Evolutionary conservation across 2,329 filamentous ascomycete species (phyloP).

Genomic region (Ophiostoma ips): DNA sequence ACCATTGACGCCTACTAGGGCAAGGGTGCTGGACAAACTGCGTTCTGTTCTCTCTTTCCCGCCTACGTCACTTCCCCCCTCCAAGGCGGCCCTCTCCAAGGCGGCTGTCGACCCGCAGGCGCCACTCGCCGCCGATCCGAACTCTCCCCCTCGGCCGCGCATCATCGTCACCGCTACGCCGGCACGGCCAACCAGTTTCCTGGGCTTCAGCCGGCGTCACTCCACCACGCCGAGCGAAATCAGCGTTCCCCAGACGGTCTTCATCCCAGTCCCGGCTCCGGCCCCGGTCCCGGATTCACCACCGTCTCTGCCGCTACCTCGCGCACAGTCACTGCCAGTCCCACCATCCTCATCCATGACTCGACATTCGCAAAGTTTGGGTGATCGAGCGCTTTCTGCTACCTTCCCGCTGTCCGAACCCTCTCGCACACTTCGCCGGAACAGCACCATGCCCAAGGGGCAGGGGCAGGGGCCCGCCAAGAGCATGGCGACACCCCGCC

Average conservation of each 20-base stretch:
- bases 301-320: background rate
- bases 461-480: too few species aligned
- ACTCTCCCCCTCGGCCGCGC: background rate
- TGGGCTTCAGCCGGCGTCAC: slow-evolving; percentile 17
- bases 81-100: background rate
- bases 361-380: background rate
- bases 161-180: background rate
- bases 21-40: slow-evolving; percentile 18
- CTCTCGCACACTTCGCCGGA: background rate
- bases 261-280: too few species aligned
- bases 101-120: background rate
- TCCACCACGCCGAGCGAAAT: background rate
- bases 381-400: background rate
- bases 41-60: slow-evolving; percentile 18
- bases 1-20: background rate
- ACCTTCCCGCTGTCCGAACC: background rate
- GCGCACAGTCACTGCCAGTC: background rate
- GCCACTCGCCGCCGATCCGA: background rate
- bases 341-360: background rate
- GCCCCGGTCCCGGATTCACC: background rate
- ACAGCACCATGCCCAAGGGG: background rate
- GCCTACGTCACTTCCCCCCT: background rate
- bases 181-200: slow-evolving; percentile 12
- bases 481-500: slow-evolving; percentile 10
- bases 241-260: background rate